phyloP scores from a whole-genome alignment of 768 basidiomycete species.

The Kondoa malvinella region DNA sequence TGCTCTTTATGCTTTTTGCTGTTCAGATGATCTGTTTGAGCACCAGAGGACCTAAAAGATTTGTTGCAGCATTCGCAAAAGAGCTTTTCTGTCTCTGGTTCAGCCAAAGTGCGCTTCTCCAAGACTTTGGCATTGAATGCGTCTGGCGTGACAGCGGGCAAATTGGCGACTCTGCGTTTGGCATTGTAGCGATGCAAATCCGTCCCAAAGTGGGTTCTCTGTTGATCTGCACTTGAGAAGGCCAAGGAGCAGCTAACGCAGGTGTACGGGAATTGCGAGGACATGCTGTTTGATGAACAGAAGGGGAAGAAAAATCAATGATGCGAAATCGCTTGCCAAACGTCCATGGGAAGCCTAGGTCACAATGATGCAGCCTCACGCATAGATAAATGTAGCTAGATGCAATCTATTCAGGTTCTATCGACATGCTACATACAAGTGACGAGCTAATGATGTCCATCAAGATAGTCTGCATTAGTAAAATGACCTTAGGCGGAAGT shows the following conservation, averaged over 20 bases:
- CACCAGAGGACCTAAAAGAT: constrained; percentile 71
- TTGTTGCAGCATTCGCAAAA: constrained; percentile 76
- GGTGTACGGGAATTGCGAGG: constrained; percentile 43
- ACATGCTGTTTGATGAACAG: constrained; percentile 3
- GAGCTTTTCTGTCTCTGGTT: constrained; percentile 15
- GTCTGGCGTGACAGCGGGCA: constrained; percentile 62
- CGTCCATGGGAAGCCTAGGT: background rate
- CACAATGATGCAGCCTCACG: background rate
- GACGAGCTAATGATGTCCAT: too few relatives aligned
- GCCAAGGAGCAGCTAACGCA: constrained; percentile 84
- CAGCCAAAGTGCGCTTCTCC: constrained; percentile 28
- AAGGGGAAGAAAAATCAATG: background rate
- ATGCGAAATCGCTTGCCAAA: background rate
- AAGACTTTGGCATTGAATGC: constrained; percentile 71
- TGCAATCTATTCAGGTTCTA: too few relatives aligned
- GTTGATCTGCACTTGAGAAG: constrained; percentile 62
- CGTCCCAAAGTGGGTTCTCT: constrained; percentile 73
- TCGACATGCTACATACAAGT: too few relatives aligned
- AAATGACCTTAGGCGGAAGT: constrained; percentile 2
- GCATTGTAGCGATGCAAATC: constrained; percentile 97
- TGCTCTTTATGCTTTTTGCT: constrained; percentile 80
- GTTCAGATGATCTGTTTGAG: constrained; percentile 66
- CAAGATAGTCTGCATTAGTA: too few relatives aligned
- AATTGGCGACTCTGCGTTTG: constrained; percentile 55
- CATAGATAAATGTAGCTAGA: too few relatives aligned